phyloP scores from a whole-genome alignment of 805 yeast genomes.

The Lipomyces japonicus region DNA sequence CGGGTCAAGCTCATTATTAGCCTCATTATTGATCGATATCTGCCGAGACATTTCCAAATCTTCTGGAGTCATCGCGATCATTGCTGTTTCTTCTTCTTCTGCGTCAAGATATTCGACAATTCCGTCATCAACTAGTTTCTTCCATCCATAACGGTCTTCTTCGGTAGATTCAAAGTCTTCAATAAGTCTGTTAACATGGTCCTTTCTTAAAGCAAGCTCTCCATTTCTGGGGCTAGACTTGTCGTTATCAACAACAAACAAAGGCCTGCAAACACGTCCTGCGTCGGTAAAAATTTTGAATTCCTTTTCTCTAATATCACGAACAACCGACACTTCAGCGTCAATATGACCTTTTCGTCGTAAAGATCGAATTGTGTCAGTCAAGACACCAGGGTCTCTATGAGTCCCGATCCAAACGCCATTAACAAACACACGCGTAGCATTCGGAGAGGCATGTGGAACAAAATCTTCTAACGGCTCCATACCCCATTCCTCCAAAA shows the following conservation, averaged over 20 bases:
- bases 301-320: slow-evolving; percentile 96
- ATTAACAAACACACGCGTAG: slow-evolving; percentile 91
- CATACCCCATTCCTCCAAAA: slow-evolving; percentile 98
- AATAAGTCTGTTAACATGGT: slow-evolving; percentile 69
- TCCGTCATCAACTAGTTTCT: slow-evolving; percentile 75
- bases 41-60: slow-evolving; percentile 68
- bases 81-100: slow-evolving; percentile 96
- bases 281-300: slow-evolving; percentile 97
- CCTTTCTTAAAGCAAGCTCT: slow-evolving; percentile 78
- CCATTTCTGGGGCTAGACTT: slow-evolving; percentile 50
- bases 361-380: slow-evolving; percentile 82
- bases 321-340: slow-evolving; percentile 92
- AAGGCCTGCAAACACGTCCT: slow-evolving; percentile 95
- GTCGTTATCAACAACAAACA: slow-evolving; percentile 85
- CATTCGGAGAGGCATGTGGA: slow-evolving; percentile 85
- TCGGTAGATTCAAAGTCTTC: slow-evolving; percentile 49
- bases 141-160: slow-evolving; percentile 72
- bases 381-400: slow-evolving; percentile 89
- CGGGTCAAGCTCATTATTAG: slow-evolving; percentile 55
- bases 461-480: slow-evolving; percentile 95
- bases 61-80: slow-evolving; percentile 99
- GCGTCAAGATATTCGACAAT: slow-evolving; percentile 96
- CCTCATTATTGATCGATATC: slow-evolving; percentile 42
- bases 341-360: slow-evolving; percentile 94
- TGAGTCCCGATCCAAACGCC: slow-evolving; percentile 99